Evolutionary conservation across 768 basidiomycete species (phyloP).

Genomic region (Cyathus striatus): DNA sequence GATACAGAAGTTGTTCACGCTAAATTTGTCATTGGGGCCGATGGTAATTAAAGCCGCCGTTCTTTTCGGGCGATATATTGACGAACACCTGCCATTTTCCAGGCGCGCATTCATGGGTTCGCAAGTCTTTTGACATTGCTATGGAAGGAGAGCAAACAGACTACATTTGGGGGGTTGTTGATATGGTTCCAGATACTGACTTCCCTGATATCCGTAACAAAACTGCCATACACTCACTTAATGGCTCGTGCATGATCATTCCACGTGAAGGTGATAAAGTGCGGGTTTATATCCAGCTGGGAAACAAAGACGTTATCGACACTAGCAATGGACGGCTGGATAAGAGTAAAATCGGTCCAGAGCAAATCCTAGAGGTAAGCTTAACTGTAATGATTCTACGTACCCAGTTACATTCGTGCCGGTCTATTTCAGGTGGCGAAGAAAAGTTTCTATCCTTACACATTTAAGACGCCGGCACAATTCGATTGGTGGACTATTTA

Average conservation of each 20-base stretch:
- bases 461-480: conserved; percentile 37
- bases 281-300: conserved; percentile 68
- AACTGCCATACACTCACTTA: conserved; percentile 60
- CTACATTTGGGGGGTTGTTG: conserved; percentile 81
- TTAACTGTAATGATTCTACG: background rate
- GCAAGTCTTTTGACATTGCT: conserved; percentile 54
- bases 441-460: conserved; percentile 53
- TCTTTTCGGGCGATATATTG: background rate
- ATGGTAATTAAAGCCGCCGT: conserved; percentile 36
- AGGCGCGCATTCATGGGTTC: conserved; percentile 85
- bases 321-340: conserved; percentile 45
- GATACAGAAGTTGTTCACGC: conserved; percentile 57
- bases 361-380: conserved; percentile 48
- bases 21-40: conserved; percentile 73
- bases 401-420: background rate
- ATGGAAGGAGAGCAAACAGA: conserved; percentile 81
- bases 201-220: conserved; percentile 74
- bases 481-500: conserved; percentile 76
- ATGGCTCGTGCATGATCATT: conserved; percentile 69
- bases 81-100: conserved; percentile 4
- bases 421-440: conserved; percentile 41
- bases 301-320: conserved; percentile 39
- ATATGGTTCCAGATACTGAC: conserved; percentile 63
- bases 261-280: conserved; percentile 67
- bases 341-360: conserved; percentile 43